Evolutionary conservation across 306 rosid genomes (phyloP), one percentile per base, ranked within the genome.

Genomic region (Inga oerstediana): DNA sequence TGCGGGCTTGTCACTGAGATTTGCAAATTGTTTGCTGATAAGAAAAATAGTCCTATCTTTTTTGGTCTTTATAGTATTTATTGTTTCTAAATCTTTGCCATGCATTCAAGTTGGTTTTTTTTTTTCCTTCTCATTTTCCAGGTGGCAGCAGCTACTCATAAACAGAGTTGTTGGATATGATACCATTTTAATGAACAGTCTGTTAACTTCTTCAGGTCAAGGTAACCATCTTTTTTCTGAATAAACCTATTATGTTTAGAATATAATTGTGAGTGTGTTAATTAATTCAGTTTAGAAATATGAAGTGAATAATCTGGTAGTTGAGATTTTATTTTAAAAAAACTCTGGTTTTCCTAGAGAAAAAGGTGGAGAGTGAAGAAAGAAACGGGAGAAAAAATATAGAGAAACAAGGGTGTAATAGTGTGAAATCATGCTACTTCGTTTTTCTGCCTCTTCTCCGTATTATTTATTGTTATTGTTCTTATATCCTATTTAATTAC

Each of bases 81-180:
- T 22, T 73, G 22, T 41, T 75, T 66, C 44, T 44, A 46, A 79
- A 49, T 68, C 65, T 59, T 78, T 80, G 27, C 44, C 46, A 27
- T 83, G 62, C 41, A 20, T 74, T 61, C 54, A 62, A 44, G 59
- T 81, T 58, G 76, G 54, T 27, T 81, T 72, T 1, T 13, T 30
- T 27, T 3, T 84, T 4, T n/a, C 83, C 76, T 17, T 62, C 13
- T 73, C 56, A 76, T 24, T 85, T 86, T 82, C 87, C 89, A 97
- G 99, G 94, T 97, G 98, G 99, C 99, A 97, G 85, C 98, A 94
- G 80, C 91, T 97, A 43, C 97, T 97, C 79, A 92, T 97, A 83
- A 94, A 97, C 92, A 90, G 97, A 87, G 85, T 97, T 88, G 99
- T 97, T 34, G 98, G 98, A 82, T 97, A 97, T 88, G 99, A 97